These are phyloP conservation scores for Gliomastix tumulicola DNA, from an alignment of 2,329 filamentous ascomycete genomes.

Conservation along the genomic window DNA sequence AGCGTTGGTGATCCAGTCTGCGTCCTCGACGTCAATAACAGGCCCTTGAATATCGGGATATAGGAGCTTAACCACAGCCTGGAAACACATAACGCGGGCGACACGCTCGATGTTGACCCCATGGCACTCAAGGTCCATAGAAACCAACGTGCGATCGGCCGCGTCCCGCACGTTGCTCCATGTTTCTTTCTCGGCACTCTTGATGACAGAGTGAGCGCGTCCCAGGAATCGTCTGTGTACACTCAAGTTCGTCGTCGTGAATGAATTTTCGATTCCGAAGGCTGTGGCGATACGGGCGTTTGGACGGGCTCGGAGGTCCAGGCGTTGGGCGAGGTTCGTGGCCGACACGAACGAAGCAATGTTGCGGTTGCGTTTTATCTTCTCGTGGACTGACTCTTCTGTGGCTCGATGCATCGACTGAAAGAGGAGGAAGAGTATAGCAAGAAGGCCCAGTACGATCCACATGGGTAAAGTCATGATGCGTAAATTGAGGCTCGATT, in stretches of 20 bases:
- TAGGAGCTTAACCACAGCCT: neutral
- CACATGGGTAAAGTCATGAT: no score
- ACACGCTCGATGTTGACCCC: neutral
- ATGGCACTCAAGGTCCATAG: no score
- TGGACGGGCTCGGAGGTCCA: neutral
- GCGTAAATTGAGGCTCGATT: no score
- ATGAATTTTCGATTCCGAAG: neutral
- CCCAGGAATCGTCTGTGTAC: neutral
- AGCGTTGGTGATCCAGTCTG: neutral
- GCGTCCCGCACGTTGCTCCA: neutral
- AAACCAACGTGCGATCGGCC: neutral
- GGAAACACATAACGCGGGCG: neutral
- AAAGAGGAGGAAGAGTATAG: no score
- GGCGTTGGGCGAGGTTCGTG: no score
- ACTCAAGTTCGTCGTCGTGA: neutral
- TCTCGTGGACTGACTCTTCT: no score
- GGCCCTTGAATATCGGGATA: neutral
- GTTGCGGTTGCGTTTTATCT: no score
- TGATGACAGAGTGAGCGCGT: neutral
- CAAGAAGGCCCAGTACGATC: no score
- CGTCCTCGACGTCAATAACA: neutral
- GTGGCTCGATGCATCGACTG: no score
- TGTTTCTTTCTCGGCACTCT: neutral
- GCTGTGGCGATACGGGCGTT: neutral
- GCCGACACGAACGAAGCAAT: no score